These are phyloP conservation scores for Calonectria pseudoreteaudii DNA, from an alignment of 2,329 filamentous ascomycete species.

Conservation along the genomic window DNA sequence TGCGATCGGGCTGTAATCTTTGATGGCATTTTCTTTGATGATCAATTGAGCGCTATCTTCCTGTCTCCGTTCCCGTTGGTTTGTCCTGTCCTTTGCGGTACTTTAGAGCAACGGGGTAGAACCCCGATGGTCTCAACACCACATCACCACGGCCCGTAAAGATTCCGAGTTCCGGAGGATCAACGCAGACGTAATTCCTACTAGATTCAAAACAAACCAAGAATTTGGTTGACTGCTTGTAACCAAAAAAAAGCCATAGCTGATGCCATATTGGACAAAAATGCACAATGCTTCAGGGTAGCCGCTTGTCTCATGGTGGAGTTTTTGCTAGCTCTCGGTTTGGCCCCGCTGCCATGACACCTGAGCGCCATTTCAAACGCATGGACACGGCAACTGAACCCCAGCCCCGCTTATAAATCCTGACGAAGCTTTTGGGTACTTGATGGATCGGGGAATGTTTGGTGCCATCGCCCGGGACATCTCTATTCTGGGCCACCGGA, in stretches of 20 bases:
- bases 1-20: no score
- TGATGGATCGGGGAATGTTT: not conserved
- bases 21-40: not conserved
- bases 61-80: not conserved
- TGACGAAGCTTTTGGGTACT: constrained; percentile 16
- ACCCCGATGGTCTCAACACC: not conserved
- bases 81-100: not conserved
- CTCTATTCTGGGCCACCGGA: not conserved
- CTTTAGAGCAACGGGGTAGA: not conserved
- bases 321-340: not conserved
- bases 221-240: no score
- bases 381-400: not conserved
- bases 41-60: not conserved
- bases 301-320: not conserved
- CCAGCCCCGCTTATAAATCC: constrained; percentile 26
- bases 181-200: no score
- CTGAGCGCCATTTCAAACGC: not conserved
- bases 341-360: constrained; percentile 16
- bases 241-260: not conserved
- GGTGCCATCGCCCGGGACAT: not conserved
- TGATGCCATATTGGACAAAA: not conserved
- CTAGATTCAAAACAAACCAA: not conserved
- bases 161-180: constrained; percentile 6
- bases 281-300: constrained; percentile 15
- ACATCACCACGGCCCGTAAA: not conserved